A percentile compares a stretch with the other conserved stretches of the same genome.
Conservation (phyloP, 2,329 filamentous ascomycete species). For the Lecanicillium sp. region DNA sequence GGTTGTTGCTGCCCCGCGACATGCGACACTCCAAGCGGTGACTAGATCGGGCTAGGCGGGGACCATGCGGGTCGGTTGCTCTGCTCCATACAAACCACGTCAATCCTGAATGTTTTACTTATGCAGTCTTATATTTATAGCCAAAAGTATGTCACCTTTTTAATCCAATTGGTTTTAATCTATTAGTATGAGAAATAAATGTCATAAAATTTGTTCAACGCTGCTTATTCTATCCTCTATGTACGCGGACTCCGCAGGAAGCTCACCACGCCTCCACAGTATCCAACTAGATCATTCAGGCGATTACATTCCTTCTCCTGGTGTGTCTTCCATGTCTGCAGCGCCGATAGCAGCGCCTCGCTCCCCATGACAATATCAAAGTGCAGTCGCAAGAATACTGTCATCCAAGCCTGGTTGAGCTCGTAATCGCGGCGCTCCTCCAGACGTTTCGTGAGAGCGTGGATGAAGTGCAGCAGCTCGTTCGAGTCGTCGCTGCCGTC, state of each 20-base stretch:
- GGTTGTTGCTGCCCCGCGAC: slow-evolving; percentile 5
- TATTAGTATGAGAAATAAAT: too few species aligned
- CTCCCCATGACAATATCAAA: slow-evolving; percentile 47
- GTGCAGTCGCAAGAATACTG: slow-evolving; percentile 80
- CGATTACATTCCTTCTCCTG: slow-evolving; percentile 65
- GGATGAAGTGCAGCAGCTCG: slow-evolving; percentile 73
- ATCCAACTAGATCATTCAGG: slow-evolving; percentile 71
- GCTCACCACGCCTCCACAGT: slow-evolving; percentile 76
- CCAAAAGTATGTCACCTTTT: too few species aligned
- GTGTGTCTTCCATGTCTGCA: slow-evolving; percentile 63
- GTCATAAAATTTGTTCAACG: slow-evolving; percentile 1
- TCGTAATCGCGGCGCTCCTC: slow-evolving; percentile 75
- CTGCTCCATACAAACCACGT: neutral
- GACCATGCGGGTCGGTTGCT: neutral
- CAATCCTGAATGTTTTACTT: too few species aligned
- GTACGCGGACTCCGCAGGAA: slow-evolving; percentile 64
- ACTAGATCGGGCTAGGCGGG: neutral
- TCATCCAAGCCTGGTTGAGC: slow-evolving; percentile 95
- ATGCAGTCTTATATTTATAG: too few species aligned
- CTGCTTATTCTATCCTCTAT: slow-evolving; percentile 17
- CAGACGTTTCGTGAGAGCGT: slow-evolving; percentile 68
- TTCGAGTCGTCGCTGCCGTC: slow-evolving; percentile 43
- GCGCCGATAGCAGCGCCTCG: slow-evolving; percentile 45
- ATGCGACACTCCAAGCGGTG: neutral
- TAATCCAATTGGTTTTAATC: too few species aligned